A percentile compares a stretch with the other conserved stretches of the same genome.
Conservation (phyloP, 2,329 filamentous ascomycete species). For the Cladophialophora psammophila region DNA sequence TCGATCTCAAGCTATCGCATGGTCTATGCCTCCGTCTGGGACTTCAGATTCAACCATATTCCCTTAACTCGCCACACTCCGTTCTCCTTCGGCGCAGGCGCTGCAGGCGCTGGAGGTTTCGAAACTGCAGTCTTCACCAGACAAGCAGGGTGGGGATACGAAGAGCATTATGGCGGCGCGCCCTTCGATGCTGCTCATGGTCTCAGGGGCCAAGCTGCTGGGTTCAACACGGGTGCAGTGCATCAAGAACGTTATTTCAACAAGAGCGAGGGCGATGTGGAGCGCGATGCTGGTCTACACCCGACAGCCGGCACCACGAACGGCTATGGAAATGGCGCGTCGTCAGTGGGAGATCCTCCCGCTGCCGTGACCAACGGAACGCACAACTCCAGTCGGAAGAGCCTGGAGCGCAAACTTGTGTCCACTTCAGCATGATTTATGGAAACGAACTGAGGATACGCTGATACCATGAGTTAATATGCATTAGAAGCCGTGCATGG, state of each 20-base stretch:
- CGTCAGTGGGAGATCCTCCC: constrained; percentile 7
- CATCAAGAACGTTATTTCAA: constrained; percentile 19
- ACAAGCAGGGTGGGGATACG: constrained; percentile 66
- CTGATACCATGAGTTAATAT: neutral
- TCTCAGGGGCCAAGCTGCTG: constrained; percentile 33
- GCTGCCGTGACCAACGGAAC: constrained; percentile 14
- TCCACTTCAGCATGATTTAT: constrained; percentile 19
- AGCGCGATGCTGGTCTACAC: constrained; percentile 21
- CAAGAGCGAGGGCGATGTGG: constrained; percentile 17
- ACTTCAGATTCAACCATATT: constrained; percentile 72
- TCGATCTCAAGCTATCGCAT: constrained; percentile 72
- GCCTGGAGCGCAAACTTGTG: constrained; percentile 25
- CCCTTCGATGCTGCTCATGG: constrained; percentile 51
- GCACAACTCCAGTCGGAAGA: constrained; percentile 9
- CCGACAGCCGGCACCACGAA: constrained; percentile 8
- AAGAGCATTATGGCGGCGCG: constrained; percentile 50
- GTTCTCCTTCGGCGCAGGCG: constrained; percentile 58
- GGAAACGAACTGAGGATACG: neutral
- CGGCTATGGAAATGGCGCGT: constrained; percentile 14
- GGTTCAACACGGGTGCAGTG: constrained; percentile 36
- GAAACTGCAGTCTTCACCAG: constrained; percentile 65
- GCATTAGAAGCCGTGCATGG: neutral
- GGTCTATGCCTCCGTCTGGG: constrained; percentile 72
- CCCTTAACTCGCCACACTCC: constrained; percentile 66
- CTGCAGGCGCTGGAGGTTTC: constrained; percentile 53